A percentile compares a stretch with the other conserved stretches of the same genome.
phyloP scores from a whole-genome alignment of 2,329 filamentous ascomycete genomes.

The Rutstroemia sydowiana region DNA sequence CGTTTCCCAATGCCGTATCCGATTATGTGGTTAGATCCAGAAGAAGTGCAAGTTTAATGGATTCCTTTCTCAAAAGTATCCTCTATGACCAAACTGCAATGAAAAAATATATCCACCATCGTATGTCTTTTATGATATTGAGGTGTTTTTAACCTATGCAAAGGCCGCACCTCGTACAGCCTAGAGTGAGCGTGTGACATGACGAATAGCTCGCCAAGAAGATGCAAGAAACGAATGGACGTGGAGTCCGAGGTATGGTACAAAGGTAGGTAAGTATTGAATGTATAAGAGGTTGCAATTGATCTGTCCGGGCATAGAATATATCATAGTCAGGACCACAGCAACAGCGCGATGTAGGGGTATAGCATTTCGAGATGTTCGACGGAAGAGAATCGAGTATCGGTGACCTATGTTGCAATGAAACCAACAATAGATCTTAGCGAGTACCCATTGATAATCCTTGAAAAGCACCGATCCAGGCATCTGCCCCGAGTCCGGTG shows the following conservation, averaged over 20 bases:
- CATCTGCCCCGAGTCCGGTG: slow-evolving; percentile 38
- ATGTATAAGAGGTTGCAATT: neutral
- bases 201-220: neutral
- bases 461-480: slow-evolving; percentile 59
- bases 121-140: neutral
- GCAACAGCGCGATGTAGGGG: neutral
- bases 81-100: slow-evolving; percentile 8
- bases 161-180: neutral
- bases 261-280: slow-evolving; percentile 4
- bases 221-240: neutral
- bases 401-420: neutral
- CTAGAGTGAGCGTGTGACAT: neutral
- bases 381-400: neutral
- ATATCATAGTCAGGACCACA: neutral
- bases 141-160: neutral
- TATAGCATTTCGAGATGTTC: neutral
- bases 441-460: slow-evolving; percentile 58
- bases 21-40: slow-evolving; percentile 10
- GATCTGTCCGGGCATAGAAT: too few species aligned
- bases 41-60: neutral
- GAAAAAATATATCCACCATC: neutral
- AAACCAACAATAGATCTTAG: slow-evolving; percentile 10
- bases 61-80: slow-evolving; percentile 1
- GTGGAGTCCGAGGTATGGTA: slow-evolving; percentile 7
- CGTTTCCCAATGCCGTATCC: slow-evolving; percentile 1